Conservation (phyloP, 768 basidiomycete species). For the Suillus subaureus region DNA sequence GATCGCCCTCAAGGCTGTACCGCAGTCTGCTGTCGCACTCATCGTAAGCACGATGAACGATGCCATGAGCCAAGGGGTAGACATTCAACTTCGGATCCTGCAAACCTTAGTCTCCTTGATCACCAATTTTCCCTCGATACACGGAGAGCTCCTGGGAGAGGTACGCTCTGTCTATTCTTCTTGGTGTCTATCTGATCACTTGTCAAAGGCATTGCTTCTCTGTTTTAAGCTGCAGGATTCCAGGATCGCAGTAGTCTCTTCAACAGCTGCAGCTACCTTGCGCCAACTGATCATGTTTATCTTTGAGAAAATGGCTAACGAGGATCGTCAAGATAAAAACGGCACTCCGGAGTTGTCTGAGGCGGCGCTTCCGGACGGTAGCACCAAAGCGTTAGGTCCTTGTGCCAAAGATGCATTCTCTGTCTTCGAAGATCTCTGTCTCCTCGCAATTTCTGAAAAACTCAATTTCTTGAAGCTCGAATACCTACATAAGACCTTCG, state of each 20-base stretch:
- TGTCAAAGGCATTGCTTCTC: constrained; percentile 74
- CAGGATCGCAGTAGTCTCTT: constrained; percentile 93
- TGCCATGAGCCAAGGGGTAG: constrained; percentile 91
- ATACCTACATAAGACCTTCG: constrained; percentile 87
- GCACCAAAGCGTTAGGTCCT: constrained; percentile 61
- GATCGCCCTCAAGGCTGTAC: constrained; percentile 84
- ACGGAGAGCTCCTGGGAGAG: constrained; percentile 78
- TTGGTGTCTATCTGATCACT: no score
- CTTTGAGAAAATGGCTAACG: constrained; percentile 88
- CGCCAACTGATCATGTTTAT: constrained; percentile 97
- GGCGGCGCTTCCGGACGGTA: constrained; percentile 68
- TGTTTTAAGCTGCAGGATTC: constrained; percentile 97
- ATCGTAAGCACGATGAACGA: constrained; percentile 85
- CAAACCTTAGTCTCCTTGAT: constrained; percentile 91
- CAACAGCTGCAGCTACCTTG: constrained; percentile 93
- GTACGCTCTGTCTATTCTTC: constrained; percentile 45
- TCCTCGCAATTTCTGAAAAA: constrained; percentile 81
- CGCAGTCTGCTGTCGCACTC: constrained; percentile 71
- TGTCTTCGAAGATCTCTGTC: constrained; percentile 90
- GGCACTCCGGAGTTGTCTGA: constrained; percentile 28
- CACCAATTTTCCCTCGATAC: constrained; percentile 82
- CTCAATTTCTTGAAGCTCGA: constrained; percentile 83
- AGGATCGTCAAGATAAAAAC: constrained; percentile 53
- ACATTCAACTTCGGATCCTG: constrained; percentile 91
- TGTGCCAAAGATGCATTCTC: constrained; percentile 84